Base-by-base conservation (phyloP, 148 eudicot species). In the Bassia scoparia region DNA sequence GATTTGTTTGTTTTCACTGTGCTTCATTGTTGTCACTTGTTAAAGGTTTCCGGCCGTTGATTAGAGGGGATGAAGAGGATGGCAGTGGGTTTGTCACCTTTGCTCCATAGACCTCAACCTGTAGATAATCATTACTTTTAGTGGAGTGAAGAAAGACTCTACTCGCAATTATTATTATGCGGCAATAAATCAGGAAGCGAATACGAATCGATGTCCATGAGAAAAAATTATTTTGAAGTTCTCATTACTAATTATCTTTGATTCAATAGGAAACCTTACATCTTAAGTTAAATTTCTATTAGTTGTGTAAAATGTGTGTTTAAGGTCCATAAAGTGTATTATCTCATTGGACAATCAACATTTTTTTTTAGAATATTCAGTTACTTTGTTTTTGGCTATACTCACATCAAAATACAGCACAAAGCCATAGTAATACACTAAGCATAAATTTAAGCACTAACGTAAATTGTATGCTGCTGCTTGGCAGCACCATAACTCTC, bases 21-120 rank as follows among this genome's bases (percentile, higher is more conserved):
- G 96, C 71, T 96, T 88, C 86, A 82, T 66, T 48, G 97, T 92
- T 49, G 85, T 87, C 77, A 87, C 49, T 59, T 83, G 82, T 70
- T 92, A 92, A 30, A 92, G 91, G 74, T 92, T n/a, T 92, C 83
- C 97, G 81, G 67, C 97, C 97, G 82, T 92, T 89, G 24, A 92
- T 88, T 65, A 89, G 84, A 14, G 88, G 16, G 92, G 97, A 76
- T 88, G 87, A 72, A 92, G 96, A 63, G 93, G 88, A 78, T n/a
- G 90, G 87, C 69, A 88, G 87, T 66, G n/a, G 93, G 86, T 69
- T 88, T 92, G 69, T 82, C 78, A 43, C 97, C 96, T 81, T 84
- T 88, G 84, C 96, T 92, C 96, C 96, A 92, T 48, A 92, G 77
- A 92, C 97, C 77, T 92, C 97, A 77, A 92, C 81, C 96, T 92